phyloP scores from a whole-genome alignment of 176 grass and related monocot species.

The Triticum timopheevii region DNA sequence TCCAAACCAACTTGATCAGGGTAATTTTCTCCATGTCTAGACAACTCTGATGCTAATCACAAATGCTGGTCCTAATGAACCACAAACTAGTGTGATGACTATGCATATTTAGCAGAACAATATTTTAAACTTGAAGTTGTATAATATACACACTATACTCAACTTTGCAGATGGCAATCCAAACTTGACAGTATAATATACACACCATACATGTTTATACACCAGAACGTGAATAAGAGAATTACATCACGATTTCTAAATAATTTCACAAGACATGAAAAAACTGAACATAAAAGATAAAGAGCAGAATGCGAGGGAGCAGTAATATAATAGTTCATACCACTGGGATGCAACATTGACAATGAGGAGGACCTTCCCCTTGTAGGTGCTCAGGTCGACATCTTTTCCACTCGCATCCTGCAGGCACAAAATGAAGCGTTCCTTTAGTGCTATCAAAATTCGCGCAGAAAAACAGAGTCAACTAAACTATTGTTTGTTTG shows the following conservation, averaged over 20 bases:
- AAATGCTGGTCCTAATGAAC: not conserved
- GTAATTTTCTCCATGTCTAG: not conserved
- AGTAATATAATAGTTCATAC: constrained; percentile 28
- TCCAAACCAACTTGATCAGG: not conserved
- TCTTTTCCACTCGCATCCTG: constrained; percentile 69
- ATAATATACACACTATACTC: not conserved
- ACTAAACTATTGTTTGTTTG: not conserved
- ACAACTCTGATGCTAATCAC: not conserved
- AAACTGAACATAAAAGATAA: not conserved
- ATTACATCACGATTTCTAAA: not conserved
- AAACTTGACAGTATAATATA: not conserved
- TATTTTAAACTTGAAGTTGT: not conserved
- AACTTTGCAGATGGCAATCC: not conserved
- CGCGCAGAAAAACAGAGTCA: not conserved
- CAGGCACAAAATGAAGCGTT: not conserved
- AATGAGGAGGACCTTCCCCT: constrained; percentile 81
- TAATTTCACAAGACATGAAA: not conserved
- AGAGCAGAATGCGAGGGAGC: not conserved
- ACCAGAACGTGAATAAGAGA: not conserved
- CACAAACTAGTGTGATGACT: not conserved
- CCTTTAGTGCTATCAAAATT: not conserved
- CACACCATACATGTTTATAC: not conserved
- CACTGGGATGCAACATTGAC: constrained; percentile 91
- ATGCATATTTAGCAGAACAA: not conserved
- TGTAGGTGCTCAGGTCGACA: constrained; percentile 55